These are phyloP conservation scores for Oidiodendron maius DNA, from an alignment of 495 filamentous ascomycete genomes.

Conservation along the genomic window DNA sequence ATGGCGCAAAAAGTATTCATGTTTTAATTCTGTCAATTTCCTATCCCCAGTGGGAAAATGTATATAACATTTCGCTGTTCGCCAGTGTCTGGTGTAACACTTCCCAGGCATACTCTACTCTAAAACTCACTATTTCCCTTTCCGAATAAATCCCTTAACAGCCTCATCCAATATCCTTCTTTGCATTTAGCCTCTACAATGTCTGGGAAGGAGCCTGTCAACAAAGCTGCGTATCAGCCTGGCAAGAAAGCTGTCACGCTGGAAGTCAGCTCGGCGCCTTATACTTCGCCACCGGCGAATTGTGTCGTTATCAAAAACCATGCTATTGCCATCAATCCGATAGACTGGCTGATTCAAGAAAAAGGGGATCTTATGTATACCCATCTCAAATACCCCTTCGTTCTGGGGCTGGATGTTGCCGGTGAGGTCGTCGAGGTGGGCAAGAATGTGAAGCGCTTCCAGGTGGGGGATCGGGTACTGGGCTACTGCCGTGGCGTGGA, in stretches of 20 bases:
- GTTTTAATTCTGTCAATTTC: too few species aligned
- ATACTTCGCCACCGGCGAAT: not conserved
- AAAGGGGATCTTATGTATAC: slow-evolving; percentile 19
- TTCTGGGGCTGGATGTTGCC: slow-evolving; percentile 48
- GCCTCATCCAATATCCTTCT: too few species aligned
- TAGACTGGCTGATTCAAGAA: slow-evolving; percentile 5
- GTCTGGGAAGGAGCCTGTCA: too few species aligned
- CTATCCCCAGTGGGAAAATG: too few species aligned
- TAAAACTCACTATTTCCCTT: too few species aligned
- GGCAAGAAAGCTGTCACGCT: slow-evolving; percentile 19
- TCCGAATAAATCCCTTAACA: too few species aligned
- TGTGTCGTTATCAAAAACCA: slow-evolving; percentile 8
- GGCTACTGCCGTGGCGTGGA: slow-evolving; percentile 13
- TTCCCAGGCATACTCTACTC: too few species aligned
- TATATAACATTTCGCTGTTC: too few species aligned
- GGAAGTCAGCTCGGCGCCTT: slow-evolving; percentile 22
- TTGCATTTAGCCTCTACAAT: too few species aligned
- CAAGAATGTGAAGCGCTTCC: slow-evolving; percentile 33
- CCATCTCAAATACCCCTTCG: slow-evolving; percentile 35
- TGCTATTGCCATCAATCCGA: slow-evolving; percentile 13
- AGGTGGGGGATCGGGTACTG: slow-evolving; percentile 38
- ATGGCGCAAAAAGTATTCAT: too few species aligned
- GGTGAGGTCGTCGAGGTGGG: slow-evolving; percentile 48
- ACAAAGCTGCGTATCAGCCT: slow-evolving; percentile 25
- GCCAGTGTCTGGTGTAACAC: too few species aligned